These are phyloP conservation scores for Termitomyces bulborhizus DNA, from an alignment of 768 basidiomycete genomes.

Conservation along the genomic window DNA sequence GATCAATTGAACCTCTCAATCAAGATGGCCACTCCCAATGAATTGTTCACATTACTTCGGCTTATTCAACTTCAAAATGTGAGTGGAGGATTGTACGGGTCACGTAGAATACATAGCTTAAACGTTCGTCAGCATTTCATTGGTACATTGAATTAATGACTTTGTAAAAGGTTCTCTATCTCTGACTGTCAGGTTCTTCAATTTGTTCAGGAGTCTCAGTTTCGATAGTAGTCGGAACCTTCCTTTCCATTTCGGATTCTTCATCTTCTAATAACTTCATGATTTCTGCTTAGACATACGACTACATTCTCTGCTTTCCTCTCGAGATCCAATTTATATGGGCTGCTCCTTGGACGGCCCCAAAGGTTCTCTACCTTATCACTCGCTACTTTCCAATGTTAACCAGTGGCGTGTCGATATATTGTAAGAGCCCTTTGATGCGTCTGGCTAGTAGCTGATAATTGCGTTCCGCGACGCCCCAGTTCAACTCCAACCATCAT, in stretches of 20 bases:
- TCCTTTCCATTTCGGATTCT: neutral
- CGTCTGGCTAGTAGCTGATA: neutral
- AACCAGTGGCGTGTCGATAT: neutral
- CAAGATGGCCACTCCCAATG: no score
- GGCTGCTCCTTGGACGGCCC: constrained; percentile 5
- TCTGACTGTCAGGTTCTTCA: no score
- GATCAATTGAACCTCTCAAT: no score
- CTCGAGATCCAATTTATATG: constrained; percentile 6
- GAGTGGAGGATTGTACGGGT: no score
- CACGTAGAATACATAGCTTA: no score
- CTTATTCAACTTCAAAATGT: no score
- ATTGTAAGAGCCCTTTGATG: neutral
- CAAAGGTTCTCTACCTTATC: constrained; percentile 11
- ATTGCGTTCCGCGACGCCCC: no score
- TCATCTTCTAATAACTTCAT: neutral
- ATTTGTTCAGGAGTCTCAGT: no score
- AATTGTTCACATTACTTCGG: no score
- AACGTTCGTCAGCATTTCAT: no score
- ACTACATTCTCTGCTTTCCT: constrained; percentile 13
- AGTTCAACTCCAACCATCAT: neutral
- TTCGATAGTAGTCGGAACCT: neutral
- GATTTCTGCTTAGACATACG: constrained; percentile 11
- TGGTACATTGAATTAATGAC: no score
- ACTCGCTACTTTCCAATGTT: neutral
- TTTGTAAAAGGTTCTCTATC: no score